Evolutionary conservation across 768 basidiomycete species (phyloP).

Genomic region (Suillus fuscotomentosus): DNA sequence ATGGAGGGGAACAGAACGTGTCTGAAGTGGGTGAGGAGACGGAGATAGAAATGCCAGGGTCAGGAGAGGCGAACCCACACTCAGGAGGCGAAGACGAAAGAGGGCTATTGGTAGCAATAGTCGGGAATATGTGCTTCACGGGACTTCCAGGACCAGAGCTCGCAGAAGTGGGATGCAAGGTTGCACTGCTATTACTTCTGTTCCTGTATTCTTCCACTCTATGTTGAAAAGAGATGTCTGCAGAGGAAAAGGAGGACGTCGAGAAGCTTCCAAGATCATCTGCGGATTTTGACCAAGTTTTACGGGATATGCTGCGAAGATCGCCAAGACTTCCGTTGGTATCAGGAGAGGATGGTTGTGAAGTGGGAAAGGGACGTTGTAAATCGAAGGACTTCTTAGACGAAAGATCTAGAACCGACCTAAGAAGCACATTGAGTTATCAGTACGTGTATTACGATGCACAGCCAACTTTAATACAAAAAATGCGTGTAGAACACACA

Average conservation of each 20-base stretch:
- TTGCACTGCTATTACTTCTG: slow-evolving; percentile 55
- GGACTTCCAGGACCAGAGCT: slow-evolving; percentile 27
- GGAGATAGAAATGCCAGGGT: slow-evolving; percentile 45
- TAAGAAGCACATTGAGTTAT: slow-evolving; percentile 29
- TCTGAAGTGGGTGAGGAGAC: slow-evolving; percentile 44
- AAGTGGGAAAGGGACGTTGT: slow-evolving; percentile 30
- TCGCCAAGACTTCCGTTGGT: slow-evolving; percentile 52
- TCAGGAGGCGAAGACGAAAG: slow-evolving; percentile 27
- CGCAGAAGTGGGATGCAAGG: slow-evolving; percentile 39
- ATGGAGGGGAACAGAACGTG: slow-evolving; percentile 25
- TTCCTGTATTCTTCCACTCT: slow-evolving; percentile 65
- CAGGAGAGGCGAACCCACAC: slow-evolving; percentile 17
- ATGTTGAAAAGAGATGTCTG: slow-evolving; percentile 55
- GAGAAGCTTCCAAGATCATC: slow-evolving; percentile 71
- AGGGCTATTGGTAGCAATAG: slow-evolving; percentile 18
- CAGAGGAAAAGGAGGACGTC: slow-evolving; percentile 29
- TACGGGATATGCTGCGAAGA: slow-evolving; percentile 65
- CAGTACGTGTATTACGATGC: slow-evolving; percentile 11
- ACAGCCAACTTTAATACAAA: neutral
- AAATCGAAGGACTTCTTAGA: slow-evolving; percentile 46
- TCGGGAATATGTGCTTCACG: slow-evolving; percentile 44
- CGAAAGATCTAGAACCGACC: slow-evolving; percentile 68
- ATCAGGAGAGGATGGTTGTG: slow-evolving; percentile 27
- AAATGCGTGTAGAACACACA: neutral
- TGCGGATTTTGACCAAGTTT: slow-evolving; percentile 76